Percentiles rank a stretch among this genome's conserved stretches.
Conservation (phyloP, 1,284 basidiomycete species). For the Ustilago esculenta region DNA sequence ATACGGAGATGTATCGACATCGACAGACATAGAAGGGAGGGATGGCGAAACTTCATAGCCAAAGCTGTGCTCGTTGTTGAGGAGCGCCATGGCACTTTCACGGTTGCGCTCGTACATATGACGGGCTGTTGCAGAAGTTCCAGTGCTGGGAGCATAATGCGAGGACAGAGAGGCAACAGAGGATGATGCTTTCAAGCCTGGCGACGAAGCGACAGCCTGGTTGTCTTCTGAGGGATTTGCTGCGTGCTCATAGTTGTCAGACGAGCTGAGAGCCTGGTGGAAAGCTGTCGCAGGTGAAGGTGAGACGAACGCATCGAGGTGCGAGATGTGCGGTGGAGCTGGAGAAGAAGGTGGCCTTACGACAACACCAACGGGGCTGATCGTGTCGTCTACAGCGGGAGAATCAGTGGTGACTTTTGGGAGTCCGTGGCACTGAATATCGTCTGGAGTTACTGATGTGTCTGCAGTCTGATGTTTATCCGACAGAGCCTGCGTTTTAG, state of each 20-base stretch:
- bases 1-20: not conserved
- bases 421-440: constrained; percentile 6
- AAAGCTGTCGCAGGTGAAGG: constrained; percentile 9
- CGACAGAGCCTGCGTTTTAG: constrained; percentile 4
- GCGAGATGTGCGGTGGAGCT: constrained; percentile 23
- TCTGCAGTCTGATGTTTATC: constrained; percentile 1
- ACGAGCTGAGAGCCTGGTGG: constrained; percentile 19
- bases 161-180: constrained; percentile 30
- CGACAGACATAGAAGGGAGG: constrained; percentile 1
- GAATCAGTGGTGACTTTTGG: constrained; percentile 30
- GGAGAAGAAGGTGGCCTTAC: constrained; percentile 41
- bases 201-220: constrained; percentile 1
- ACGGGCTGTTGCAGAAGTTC: constrained; percentile 20
- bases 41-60: constrained; percentile 18
- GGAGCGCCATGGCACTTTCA: constrained; percentile 35
- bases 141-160: constrained; percentile 31
- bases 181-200: constrained; percentile 27
- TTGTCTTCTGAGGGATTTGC: constrained; percentile 2
- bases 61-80: constrained; percentile 43
- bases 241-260: not conserved
- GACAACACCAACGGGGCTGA: constrained; percentile 38
- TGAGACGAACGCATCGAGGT: not conserved
- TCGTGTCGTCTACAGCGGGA: constrained; percentile 42
- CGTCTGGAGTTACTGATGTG: not conserved
- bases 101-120: constrained; percentile 33